Evolutionary conservation across 148 eudicot genomes (phyloP).

Genomic region (Beta vulgaris): DNA sequence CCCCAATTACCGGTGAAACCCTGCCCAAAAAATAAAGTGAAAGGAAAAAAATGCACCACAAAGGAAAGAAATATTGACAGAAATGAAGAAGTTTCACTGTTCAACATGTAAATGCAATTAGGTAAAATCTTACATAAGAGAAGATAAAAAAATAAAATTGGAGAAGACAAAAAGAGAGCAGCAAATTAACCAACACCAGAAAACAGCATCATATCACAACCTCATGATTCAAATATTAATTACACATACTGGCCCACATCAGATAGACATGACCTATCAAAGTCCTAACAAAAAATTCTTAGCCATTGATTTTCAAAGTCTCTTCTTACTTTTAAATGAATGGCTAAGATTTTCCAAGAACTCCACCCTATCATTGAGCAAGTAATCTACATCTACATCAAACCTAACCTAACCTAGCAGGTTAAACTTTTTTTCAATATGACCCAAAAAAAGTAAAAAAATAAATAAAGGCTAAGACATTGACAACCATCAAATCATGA

Average conservation of each 20-base stretch:
- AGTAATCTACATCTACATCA: background rate
- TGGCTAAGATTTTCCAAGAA: conserved; percentile 16
- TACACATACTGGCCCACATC: conserved; percentile 19
- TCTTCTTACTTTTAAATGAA: background rate
- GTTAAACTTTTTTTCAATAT: background rate
- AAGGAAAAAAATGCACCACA: background rate
- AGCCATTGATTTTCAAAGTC: conserved; percentile 5
- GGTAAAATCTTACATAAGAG: conserved; percentile 10
- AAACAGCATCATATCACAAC: conserved; percentile 18
- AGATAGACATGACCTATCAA: conserved; percentile 30
- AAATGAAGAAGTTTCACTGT: background rate
- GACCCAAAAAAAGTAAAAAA: background rate
- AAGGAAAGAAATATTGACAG: no score
- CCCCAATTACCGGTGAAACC: background rate
- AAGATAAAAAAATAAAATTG: background rate
- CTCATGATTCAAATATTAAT: conserved; percentile 18
- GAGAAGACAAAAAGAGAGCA: background rate
- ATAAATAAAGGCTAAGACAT: conserved; percentile 9
- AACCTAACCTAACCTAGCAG: conserved; percentile 18
- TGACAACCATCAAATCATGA: conserved; percentile 41
- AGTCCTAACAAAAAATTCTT: background rate
- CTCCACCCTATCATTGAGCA: conserved; percentile 18
- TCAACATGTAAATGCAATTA: background rate
- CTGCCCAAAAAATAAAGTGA: background rate
- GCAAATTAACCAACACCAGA: conserved; percentile 9